Percentiles rank a stretch among this genome's conserved stretches.
Conservation (phyloP, 2,329 filamentous ascomycete species). For the Penicillium sp. region DNA sequence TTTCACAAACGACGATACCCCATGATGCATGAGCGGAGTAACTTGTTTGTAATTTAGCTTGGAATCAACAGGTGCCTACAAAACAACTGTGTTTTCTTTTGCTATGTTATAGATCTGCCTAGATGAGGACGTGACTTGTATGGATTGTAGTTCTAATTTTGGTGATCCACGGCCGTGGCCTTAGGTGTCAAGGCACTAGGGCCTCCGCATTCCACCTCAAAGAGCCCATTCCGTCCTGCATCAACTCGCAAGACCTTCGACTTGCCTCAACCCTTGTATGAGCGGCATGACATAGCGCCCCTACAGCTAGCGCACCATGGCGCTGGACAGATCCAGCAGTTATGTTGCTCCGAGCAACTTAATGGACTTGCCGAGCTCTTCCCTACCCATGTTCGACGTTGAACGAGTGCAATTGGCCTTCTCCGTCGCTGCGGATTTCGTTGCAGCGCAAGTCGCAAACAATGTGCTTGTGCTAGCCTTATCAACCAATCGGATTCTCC, state of each 20-base stretch:
- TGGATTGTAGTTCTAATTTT: neutral
- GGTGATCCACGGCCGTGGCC: neutral
- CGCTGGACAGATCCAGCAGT: slow-evolving; percentile 68
- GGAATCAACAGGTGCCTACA: neutral
- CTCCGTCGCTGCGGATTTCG: slow-evolving; percentile 90
- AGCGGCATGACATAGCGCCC: slow-evolving; percentile 32
- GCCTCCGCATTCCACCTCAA: slow-evolving; percentile 16
- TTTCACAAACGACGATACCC: slow-evolving; percentile 8
- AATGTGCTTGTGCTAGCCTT: slow-evolving; percentile 92
- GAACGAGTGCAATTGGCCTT: slow-evolving; percentile 92
- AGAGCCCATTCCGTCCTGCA: slow-evolving; percentile 23
- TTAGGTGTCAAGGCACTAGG: slow-evolving; percentile 7
- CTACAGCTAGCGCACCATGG: slow-evolving; percentile 54
- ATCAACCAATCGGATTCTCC: slow-evolving; percentile 84
- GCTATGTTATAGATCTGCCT: neutral
- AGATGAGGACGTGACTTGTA: neutral
- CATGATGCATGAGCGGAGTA: slow-evolving; percentile 1
- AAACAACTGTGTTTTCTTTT: neutral
- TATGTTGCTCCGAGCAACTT: slow-evolving; percentile 67
- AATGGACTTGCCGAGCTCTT: slow-evolving; percentile 56
- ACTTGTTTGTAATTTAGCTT: neutral
- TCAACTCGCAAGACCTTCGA: slow-evolving; percentile 1
- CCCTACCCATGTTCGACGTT: slow-evolving; percentile 89
- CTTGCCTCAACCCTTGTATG: slow-evolving; percentile 15
- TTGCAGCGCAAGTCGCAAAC: slow-evolving; percentile 93